Conservation (phyloP, 1,284 basidiomycete species). For the Athelia psychrophila region DNA sequence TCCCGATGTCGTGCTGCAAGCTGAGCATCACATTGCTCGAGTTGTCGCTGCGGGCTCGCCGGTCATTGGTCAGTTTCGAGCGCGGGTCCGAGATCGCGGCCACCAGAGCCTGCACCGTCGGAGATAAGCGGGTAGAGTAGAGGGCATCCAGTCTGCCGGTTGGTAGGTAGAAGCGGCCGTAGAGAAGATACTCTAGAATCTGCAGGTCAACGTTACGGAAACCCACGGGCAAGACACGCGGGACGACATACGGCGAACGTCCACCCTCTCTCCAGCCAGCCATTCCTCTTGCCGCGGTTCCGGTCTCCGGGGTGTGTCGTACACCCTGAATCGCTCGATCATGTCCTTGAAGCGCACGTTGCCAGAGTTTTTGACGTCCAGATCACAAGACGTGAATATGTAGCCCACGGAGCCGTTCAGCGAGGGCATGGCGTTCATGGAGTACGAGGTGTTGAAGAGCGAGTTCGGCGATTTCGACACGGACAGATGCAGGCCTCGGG, state of each 20-base stretch:
- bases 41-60: constrained; percentile 39
- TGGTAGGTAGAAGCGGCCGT: constrained; percentile 90
- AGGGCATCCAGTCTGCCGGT: constrained; percentile 86
- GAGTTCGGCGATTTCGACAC: constrained; percentile 90
- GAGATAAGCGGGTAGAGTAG: constrained; percentile 77
- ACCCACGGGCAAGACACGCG: constrained; percentile 1
- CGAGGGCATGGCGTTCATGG: constrained; percentile 88
- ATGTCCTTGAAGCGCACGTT: constrained; percentile 86
- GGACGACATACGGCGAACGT: constrained; percentile 63
- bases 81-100: constrained; percentile 77
- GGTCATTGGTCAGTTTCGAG: constrained; percentile 40
- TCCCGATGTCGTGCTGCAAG: constrained; percentile 89
- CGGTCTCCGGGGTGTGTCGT: constrained; percentile 74
- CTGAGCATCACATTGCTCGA: constrained; percentile 83
- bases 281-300: constrained; percentile 76
- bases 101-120: constrained; percentile 69
- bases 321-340: constrained; percentile 82
- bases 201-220: constrained; percentile 17
- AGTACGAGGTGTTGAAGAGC: constrained; percentile 88
- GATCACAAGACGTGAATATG: constrained; percentile 84
- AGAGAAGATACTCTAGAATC: constrained; percentile 80
- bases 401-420: constrained; percentile 93
- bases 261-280: constrained; percentile 73
- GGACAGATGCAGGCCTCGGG: constrained; percentile 74
- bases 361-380: constrained; percentile 69